Evolutionary conservation across 306 rosid species (phyloP).

Genomic region (Pachyrhizus erosus): DNA sequence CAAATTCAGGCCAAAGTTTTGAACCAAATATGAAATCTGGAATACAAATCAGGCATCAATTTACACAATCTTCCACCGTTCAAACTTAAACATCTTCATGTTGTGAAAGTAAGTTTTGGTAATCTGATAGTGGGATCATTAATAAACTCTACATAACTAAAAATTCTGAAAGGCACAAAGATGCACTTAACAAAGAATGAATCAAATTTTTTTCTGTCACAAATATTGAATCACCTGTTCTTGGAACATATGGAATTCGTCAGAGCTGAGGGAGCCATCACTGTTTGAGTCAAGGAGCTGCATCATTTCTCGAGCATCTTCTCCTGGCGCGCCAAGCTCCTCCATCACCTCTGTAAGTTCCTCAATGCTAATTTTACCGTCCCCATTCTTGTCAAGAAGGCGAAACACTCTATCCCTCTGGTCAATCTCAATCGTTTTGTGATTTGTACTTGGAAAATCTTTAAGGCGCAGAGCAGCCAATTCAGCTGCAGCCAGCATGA

Average conservation of each 20-base stretch:
- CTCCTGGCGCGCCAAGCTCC: constrained; percentile 94
- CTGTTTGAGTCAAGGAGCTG: constrained; percentile 52
- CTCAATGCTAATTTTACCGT: constrained; percentile 88
- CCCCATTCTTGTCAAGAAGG: constrained; percentile 96
- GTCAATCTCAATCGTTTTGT: constrained; percentile 56
- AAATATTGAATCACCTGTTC: constrained; percentile 60
- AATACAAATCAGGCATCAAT: not conserved
- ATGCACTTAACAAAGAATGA: not conserved
- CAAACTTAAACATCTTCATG: constrained; percentile 5
- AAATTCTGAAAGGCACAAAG: constrained; percentile 7
- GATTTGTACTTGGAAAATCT: constrained; percentile 68
- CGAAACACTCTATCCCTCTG: constrained; percentile 72
- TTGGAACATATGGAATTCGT: constrained; percentile 58
- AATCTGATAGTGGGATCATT: not conserved
- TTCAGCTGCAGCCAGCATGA: constrained; percentile 91
- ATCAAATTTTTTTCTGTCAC: not conserved
- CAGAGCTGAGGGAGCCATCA: constrained; percentile 55
- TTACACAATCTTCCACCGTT: not conserved
- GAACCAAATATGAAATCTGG: not conserved
- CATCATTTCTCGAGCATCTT: constrained; percentile 72
- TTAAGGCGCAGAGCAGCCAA: constrained; percentile 87
- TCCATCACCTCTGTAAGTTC: constrained; percentile 94
- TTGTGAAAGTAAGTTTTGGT: constrained; percentile 17
- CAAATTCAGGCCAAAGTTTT: not conserved
- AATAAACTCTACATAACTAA: not conserved